A percentile compares a stretch with the other conserved stretches of the same genome.
Evolutionary conservation across 495 filamentous ascomycete genomes (phyloP).

Genomic region (Trypethelium eluteriae): DNA sequence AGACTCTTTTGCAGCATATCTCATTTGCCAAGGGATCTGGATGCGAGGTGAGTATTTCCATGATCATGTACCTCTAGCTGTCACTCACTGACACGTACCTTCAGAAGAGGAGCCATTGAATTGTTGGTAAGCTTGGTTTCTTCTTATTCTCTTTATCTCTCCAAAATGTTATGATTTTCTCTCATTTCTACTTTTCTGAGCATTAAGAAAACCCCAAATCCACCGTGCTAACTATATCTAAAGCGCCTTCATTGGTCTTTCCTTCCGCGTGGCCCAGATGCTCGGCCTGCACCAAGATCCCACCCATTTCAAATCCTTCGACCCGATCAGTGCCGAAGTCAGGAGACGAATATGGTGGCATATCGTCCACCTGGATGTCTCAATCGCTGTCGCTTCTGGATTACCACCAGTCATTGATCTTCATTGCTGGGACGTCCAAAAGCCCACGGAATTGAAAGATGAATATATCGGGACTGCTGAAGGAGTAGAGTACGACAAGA

Average conservation of each 20-base stretch:
- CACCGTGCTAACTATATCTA: neutral
- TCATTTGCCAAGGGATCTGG: constrained; percentile 16
- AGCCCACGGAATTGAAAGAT: constrained; percentile 22
- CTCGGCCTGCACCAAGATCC: constrained; percentile 25
- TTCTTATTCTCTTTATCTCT: no score
- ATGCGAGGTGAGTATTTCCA: neutral
- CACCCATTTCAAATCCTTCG: constrained; percentile 8
- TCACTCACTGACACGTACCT: neutral
- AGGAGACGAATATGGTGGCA: constrained; percentile 24
- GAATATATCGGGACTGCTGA: constrained; percentile 19
- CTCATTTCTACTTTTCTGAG: neutral
- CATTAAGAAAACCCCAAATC: no score
- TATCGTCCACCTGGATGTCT: constrained; percentile 20
- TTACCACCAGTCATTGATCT: constrained; percentile 19
- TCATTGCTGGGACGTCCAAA: constrained; percentile 14
- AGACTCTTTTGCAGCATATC: constrained; percentile 14
- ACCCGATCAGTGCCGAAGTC: constrained; percentile 16
- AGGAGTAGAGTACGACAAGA: constrained; percentile 7
- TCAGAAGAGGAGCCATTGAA: constrained; percentile 15
- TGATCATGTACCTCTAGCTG: neutral
- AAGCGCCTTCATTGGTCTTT: constrained; percentile 18
- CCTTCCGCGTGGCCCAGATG: constrained; percentile 20
- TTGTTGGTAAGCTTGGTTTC: neutral
- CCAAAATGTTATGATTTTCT: no score
- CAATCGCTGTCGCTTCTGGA: constrained; percentile 18